phyloP scores from a whole-genome alignment of 2,329 filamentous ascomycete genomes.

The Aaosphaeria arxii region DNA sequence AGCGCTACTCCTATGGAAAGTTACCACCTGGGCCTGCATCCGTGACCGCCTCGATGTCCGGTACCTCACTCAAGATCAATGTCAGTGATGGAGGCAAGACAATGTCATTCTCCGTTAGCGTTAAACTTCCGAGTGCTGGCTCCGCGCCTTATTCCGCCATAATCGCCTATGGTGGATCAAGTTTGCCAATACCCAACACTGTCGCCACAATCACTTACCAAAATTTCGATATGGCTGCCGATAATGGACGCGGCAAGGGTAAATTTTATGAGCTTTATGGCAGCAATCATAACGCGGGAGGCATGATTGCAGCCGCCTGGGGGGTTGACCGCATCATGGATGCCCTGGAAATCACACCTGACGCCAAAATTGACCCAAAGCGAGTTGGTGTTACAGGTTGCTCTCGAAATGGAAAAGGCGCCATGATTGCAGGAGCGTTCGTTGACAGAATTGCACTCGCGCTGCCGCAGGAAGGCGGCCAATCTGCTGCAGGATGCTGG shows the following conservation, averaged over 20 bases:
- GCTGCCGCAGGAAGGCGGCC: conserved; percentile 58
- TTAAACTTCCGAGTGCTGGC: conserved; percentile 20
- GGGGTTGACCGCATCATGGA: conserved; percentile 57
- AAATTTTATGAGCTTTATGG: conserved; percentile 58
- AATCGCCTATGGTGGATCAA: conserved; percentile 51
- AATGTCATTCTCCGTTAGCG: conserved; percentile 16
- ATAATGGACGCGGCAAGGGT: conserved; percentile 50
- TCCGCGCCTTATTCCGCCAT: conserved; percentile 51
- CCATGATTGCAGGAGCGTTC: conserved; percentile 55
- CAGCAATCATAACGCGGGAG: conserved; percentile 49
- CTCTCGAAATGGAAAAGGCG: conserved; percentile 60
- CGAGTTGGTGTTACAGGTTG: conserved; percentile 54
- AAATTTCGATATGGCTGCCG: conserved; percentile 53
- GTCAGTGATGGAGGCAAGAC: conserved; percentile 9
- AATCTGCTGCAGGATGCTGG: conserved; percentile 57
- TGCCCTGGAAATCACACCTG: conserved; percentile 45
- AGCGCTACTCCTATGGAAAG: conserved; percentile 12
- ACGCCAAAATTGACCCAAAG: conserved; percentile 37
- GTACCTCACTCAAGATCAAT: conserved; percentile 13
- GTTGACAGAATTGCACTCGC: conserved; percentile 55
- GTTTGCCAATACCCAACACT: conserved; percentile 46
- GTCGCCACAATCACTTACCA: conserved; percentile 55
- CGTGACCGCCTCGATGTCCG: conserved; percentile 11
- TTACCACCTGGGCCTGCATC: conserved; percentile 14
- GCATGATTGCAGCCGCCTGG: conserved; percentile 58